Base-by-base conservation (phyloP, 257 asterid genomes). In the Schizonepeta tenuifolia region DNA sequence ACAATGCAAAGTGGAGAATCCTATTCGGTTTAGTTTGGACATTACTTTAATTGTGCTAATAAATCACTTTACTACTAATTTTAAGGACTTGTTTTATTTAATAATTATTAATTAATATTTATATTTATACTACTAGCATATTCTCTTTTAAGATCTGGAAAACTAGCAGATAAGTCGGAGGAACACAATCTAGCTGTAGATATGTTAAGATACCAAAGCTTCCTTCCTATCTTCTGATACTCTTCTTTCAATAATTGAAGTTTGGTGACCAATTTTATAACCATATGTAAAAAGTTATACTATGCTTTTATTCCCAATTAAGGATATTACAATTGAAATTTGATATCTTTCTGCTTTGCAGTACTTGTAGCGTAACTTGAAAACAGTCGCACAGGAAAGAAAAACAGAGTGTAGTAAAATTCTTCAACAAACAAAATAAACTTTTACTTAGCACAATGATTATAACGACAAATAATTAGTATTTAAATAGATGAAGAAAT, bases 181-280 rank as follows among this genome's bases (percentile, higher is more conserved):
- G 21, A 28, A 58, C 64, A 58, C n/a, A 58, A 58, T 58, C 21
- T 58, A 28, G 64, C 59, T 53, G 56, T 58, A 7, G 22, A 28
- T 58, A 24, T 28, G 58, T 51, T 51, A 2, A n/a, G 5, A 31
- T 4, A 31, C 6, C 7, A 31, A 44, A 46, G 26, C 2, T 54
- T 9, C 35, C 33, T 54, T 54, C 60, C 33, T 54, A 54, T 54
- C 60, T 22, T 54, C 35, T 22, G 4, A 1, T 26, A 11, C n/a
- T 24, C 36, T n/a, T 4, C 35, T 55, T 22, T 13, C 11, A 58
- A 58, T 58, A 28, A 58, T 56, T 13, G 63, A 36, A 56, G 38
- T 24, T 24, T 56, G 13, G n/a, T 49, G 3, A 5, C 10, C 21
- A 47, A 47, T 47, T 47, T 43, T 13, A 13, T 13, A 43, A 7